Conservation (phyloP, 1,284 basidiomycete species). For the Sphaerobolus stellatus region DNA sequence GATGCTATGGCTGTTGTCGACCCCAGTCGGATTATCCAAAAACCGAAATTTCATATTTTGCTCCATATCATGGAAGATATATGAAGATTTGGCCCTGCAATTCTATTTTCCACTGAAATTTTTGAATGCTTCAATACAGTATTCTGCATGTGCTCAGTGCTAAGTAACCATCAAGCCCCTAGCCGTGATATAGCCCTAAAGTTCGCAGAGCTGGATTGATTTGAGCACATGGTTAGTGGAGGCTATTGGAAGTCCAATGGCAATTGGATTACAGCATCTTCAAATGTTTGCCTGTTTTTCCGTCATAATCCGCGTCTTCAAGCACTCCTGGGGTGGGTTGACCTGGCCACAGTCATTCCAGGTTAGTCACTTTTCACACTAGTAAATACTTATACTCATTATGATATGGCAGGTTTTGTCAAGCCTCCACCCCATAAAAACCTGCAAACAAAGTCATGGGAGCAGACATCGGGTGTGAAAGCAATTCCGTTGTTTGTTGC, state of each 20-base stretch:
- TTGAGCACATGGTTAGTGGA: slow-evolving; percentile 34
- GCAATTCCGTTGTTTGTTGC: no score
- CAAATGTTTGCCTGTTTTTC: neutral
- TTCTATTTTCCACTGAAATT: slow-evolving; percentile 33
- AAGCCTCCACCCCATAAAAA: no score
- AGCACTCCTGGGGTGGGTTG: no score
- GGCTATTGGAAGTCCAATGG: slow-evolving; percentile 28
- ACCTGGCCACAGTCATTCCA: no score
- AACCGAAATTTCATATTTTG: slow-evolving; percentile 38
- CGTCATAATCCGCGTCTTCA: neutral
- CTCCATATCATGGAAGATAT: slow-evolving; percentile 33
- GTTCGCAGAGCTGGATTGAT: slow-evolving; percentile 31
- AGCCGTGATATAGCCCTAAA: slow-evolving; percentile 36
- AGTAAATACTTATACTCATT: no score
- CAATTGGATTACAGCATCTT: neutral
- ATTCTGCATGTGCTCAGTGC: slow-evolving; percentile 34
- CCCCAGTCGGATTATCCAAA: slow-evolving; percentile 28
- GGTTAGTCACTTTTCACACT: no score
- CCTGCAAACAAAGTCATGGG: no score
- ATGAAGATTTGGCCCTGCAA: slow-evolving; percentile 32
- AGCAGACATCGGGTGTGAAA: no score
- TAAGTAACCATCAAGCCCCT: slow-evolving; percentile 37
- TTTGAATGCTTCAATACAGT: slow-evolving; percentile 41
- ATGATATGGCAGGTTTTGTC: no score
- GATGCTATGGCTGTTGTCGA: slow-evolving; percentile 30